These are phyloP conservation scores for Hyaloscypha variabilis DNA, from an alignment of 495 filamentous ascomycete genomes.

Conservation along the genomic window DNA sequence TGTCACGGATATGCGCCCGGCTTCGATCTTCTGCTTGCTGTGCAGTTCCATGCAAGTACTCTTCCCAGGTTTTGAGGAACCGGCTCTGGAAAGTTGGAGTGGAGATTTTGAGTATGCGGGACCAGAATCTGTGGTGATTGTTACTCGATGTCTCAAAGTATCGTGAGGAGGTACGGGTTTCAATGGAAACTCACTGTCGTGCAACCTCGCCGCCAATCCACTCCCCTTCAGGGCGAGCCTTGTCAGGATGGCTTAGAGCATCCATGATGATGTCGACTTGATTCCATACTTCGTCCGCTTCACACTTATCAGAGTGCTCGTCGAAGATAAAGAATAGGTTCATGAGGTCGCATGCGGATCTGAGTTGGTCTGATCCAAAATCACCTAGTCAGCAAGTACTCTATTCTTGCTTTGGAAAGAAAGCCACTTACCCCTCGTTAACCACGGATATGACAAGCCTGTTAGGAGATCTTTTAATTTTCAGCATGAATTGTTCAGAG, in stretches of 20 bases:
- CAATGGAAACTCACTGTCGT: slow-evolving; percentile 21
- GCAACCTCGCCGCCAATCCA: slow-evolving; percentile 25
- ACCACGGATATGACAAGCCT: slow-evolving; percentile 8
- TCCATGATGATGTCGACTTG: slow-evolving; percentile 28
- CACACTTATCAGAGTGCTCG: slow-evolving; percentile 25
- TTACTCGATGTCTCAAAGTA: neutral
- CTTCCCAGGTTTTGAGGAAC: slow-evolving; percentile 6
- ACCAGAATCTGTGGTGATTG: slow-evolving; percentile 5
- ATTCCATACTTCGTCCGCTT: slow-evolving; percentile 10
- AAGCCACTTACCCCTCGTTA: slow-evolving; percentile 1
- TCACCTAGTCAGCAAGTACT: neutral
- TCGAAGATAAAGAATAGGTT: slow-evolving; percentile 35
- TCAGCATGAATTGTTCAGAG: slow-evolving; percentile 3
- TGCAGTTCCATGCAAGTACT: slow-evolving; percentile 4
- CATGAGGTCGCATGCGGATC: slow-evolving; percentile 30
- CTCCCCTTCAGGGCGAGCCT: slow-evolving; percentile 21
- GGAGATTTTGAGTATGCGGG: slow-evolving; percentile 6
- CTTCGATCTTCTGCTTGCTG: slow-evolving; percentile 5
- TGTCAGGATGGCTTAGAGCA: slow-evolving; percentile 27
- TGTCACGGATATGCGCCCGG: slow-evolving; percentile 1
- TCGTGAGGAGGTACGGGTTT: neutral
- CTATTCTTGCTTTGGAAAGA: neutral
- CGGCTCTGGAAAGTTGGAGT: slow-evolving; percentile 7
- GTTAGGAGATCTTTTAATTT: slow-evolving; percentile 2
- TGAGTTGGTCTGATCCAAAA: neutral